phyloP scores from a whole-genome alignment of 768 basidiomycete genomes.

The Tubosaeta sp. region DNA sequence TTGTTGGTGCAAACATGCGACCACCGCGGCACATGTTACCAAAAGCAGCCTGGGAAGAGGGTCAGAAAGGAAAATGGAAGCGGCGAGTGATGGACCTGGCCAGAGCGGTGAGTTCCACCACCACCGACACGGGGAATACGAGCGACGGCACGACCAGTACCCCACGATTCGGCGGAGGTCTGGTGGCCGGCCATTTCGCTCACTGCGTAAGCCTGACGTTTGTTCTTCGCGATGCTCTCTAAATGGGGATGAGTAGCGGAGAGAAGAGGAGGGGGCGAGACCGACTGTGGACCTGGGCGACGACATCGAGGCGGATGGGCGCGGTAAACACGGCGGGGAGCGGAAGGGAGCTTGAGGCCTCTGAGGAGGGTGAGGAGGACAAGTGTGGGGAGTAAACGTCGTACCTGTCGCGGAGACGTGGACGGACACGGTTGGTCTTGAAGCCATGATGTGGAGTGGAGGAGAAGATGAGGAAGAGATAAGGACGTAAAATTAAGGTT shows the following conservation, averaged over 20 bases:
- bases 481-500: constrained; percentile 21
- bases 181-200: constrained; percentile 98
- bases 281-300: constrained; percentile 98
- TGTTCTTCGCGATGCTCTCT: constrained; percentile 99
- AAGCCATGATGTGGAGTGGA: constrained; percentile 63
- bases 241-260: constrained; percentile 6
- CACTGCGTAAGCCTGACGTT: constrained; percentile 94
- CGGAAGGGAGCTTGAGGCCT: constrained; percentile 83
- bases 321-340: constrained; percentile 96
- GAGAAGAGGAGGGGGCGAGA: constrained; percentile 19
- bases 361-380: constrained; percentile 33
- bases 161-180: constrained; percentile 99
- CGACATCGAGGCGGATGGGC: constrained; percentile 97
- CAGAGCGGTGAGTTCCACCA: constrained; percentile 97
- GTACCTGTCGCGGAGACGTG: constrained; percentile 72
- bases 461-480: constrained; percentile 33
- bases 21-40: constrained; percentile 99
- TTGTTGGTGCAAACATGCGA: constrained; percentile 99
- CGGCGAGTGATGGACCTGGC: constrained; percentile 54
- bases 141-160: constrained; percentile 99
- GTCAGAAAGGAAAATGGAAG: constrained; percentile 1
- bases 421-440: constrained; percentile 87
- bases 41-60: constrained; percentile 75
- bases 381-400: constrained; percentile 10
- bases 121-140: constrained; percentile 99